A percentile compares a stretch with the other conserved stretches of the same genome.
Conservation (phyloP, 352 stramenopile species). For the Globisporangium sylvaticum region DNA sequence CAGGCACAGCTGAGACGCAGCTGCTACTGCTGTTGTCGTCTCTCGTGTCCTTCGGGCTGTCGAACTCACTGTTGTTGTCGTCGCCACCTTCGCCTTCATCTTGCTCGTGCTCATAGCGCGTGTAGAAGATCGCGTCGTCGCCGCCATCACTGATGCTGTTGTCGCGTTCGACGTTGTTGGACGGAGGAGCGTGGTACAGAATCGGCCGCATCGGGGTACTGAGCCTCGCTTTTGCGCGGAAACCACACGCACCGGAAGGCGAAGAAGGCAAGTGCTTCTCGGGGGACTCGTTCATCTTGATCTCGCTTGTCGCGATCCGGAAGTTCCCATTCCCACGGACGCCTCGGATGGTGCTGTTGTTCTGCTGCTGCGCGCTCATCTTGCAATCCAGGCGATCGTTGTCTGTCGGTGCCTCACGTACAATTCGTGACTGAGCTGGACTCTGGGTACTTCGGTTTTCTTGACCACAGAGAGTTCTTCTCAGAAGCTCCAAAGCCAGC, state of each 20-base stretch:
- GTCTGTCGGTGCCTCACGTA: neutral
- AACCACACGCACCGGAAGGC: neutral
- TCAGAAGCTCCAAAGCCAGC: neutral
- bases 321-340: slow-evolving; percentile 5
- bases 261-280: neutral
- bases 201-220: neutral
- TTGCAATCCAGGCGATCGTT: neutral
- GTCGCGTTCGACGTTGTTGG: neutral
- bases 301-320: neutral
- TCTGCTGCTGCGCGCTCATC: neutral
- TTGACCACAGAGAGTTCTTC: neutral
- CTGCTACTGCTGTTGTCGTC: neutral
- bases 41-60: neutral
- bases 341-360: neutral
- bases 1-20: neutral
- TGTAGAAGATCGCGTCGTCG: slow-evolving; percentile 5
- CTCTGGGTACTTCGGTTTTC: neutral
- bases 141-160: neutral
- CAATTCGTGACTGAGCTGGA: neutral
- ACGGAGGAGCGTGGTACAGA: neutral
- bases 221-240: neutral
- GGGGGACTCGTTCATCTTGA: neutral
- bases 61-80: slow-evolving; percentile 14
- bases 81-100: neutral
- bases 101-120: neutral